Percentiles rank a stretch among this genome's conserved stretches.
Conservation (phyloP, 768 basidiomycete species). For the Cystofilobasidium bisporidii region DNA sequence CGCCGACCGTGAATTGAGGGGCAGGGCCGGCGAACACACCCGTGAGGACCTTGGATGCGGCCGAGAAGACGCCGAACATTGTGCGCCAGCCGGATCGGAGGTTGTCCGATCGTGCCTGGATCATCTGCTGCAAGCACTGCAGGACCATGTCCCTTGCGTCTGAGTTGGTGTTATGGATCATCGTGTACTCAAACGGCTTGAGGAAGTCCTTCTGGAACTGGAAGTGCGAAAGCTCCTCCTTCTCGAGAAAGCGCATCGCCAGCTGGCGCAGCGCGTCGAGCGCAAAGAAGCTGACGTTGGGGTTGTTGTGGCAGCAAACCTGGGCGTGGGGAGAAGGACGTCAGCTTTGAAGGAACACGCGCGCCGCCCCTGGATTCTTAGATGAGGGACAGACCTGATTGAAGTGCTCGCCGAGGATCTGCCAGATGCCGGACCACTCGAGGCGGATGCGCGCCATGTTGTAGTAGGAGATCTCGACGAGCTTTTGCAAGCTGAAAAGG, state of each 20-base stretch:
- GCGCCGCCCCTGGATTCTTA: no score
- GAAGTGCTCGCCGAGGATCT: constrained; percentile 95
- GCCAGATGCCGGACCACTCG: constrained; percentile 97
- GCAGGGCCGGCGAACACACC: constrained; percentile 44
- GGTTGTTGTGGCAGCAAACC: constrained; percentile 98
- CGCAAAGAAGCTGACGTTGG: constrained; percentile 91
- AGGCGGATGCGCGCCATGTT: constrained; percentile 97
- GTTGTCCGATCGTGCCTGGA: constrained; percentile 86
- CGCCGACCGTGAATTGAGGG: background rate
- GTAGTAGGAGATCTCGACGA: constrained; percentile 98
- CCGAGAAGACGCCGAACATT: constrained; percentile 97
- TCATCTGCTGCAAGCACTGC: constrained; percentile 98
- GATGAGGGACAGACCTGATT: constrained; percentile 78
- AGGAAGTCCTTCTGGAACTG: constrained; percentile 99
- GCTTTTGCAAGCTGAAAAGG: constrained; percentile 90
- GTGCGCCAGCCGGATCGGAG: constrained; percentile 98
- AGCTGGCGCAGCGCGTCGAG: constrained; percentile 91
- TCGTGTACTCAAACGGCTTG: constrained; percentile 95
- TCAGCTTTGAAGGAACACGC: no score
- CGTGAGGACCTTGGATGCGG: constrained; percentile 84
- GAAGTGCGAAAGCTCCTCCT: constrained; percentile 95
- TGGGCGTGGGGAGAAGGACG: constrained; percentile 38
- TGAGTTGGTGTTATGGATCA: constrained; percentile 90
- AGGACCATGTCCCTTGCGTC: constrained; percentile 95
- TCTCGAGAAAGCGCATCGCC: constrained; percentile 97